These are phyloP conservation scores for Mangifera indica DNA, from an alignment of 345 rosid genomes.

Conservation along the genomic window DNA sequence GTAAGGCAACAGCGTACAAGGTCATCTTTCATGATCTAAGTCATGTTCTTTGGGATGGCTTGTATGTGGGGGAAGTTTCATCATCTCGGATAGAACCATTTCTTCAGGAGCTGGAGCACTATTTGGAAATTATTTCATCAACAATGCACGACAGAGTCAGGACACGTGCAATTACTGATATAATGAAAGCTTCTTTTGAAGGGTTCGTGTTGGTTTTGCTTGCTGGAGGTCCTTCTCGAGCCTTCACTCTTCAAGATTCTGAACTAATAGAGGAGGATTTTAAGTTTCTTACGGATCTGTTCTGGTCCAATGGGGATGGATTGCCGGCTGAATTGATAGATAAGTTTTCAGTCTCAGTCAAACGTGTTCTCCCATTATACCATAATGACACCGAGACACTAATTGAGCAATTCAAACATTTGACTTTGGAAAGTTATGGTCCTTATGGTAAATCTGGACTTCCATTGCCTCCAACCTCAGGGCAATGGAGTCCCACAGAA, in stretches of 20 bases:
- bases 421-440: slow-evolving; percentile 57
- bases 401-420: slow-evolving; percentile 49
- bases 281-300: slow-evolving; percentile 66
- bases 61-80: slow-evolving; percentile 69
- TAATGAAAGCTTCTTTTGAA: slow-evolving; percentile 95
- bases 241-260: slow-evolving; percentile 65
- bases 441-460: slow-evolving; percentile 68
- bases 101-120: slow-evolving; percentile 78
- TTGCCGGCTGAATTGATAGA: slow-evolving; percentile 77
- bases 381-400: slow-evolving; percentile 60
- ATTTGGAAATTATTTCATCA: slow-evolving; percentile 64
- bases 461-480: slow-evolving; percentile 82
- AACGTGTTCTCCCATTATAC: slow-evolving; percentile 68
- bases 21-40: slow-evolving; percentile 77
- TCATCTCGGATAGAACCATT: slow-evolving; percentile 80
- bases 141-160: slow-evolving; percentile 82
- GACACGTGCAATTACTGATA: slow-evolving; percentile 72
- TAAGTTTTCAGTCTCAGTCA: slow-evolving; percentile 59
- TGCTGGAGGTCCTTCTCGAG: slow-evolving; percentile 89
- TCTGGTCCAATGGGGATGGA: slow-evolving; percentile 96
- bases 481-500: slow-evolving; percentile 83
- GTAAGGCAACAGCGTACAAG: slow-evolving; percentile 77
- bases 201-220: slow-evolving; percentile 84
- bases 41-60: slow-evolving; percentile 77
- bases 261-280: slow-evolving; percentile 74